These are phyloP conservation scores for Diaporthe humulicola DNA, from an alignment of 2,329 filamentous ascomycete genomes.

Conservation along the genomic window DNA sequence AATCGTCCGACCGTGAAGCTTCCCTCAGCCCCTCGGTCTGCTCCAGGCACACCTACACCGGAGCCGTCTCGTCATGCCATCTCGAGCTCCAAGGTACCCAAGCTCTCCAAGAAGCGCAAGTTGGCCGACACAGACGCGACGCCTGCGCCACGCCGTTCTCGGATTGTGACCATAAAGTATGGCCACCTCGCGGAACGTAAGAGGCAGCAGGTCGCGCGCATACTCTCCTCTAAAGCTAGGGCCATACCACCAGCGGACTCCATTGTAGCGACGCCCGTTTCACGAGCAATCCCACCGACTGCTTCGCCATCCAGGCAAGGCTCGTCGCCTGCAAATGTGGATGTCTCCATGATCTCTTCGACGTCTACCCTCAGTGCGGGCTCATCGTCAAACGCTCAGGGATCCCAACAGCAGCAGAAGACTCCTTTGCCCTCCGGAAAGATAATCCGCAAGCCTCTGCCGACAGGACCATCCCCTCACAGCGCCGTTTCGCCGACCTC, in stretches of 20 bases:
- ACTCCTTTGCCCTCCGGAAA: conserved; percentile 36
- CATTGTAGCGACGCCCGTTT: conserved; percentile 35
- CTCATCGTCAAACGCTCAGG: conserved; percentile 25
- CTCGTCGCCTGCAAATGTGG: conserved; percentile 24
- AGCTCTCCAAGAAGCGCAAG: conserved; percentile 39
- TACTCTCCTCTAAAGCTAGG: conserved; percentile 15
- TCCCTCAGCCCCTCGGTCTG: conserved; percentile 25
- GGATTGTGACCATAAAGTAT: conserved; percentile 33
- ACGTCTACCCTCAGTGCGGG: conserved; percentile 33
- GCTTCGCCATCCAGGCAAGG: conserved; percentile 33
- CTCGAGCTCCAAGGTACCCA: conserved; percentile 21
- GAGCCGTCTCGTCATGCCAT: conserved; percentile 30
- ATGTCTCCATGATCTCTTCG: conserved; percentile 27
- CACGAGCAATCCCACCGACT: conserved; percentile 33
- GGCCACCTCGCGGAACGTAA: conserved; percentile 15
- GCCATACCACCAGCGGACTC: conserved; percentile 28
- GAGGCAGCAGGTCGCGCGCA: conserved; percentile 27
- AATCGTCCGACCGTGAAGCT: conserved; percentile 30
- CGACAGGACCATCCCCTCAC: conserved; percentile 28
- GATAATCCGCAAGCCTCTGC: conserved; percentile 37
- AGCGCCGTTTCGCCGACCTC: conserved; percentile 23
- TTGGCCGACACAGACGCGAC: conserved; percentile 32
- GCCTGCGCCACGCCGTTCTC: conserved; percentile 12
- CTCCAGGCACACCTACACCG: conserved; percentile 3
- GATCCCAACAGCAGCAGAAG: conserved; percentile 28